These are phyloP conservation scores for Neocallimastix lanati DNA, from an alignment of 192 early-diverging fungal species.

Conservation along the genomic window DNA sequence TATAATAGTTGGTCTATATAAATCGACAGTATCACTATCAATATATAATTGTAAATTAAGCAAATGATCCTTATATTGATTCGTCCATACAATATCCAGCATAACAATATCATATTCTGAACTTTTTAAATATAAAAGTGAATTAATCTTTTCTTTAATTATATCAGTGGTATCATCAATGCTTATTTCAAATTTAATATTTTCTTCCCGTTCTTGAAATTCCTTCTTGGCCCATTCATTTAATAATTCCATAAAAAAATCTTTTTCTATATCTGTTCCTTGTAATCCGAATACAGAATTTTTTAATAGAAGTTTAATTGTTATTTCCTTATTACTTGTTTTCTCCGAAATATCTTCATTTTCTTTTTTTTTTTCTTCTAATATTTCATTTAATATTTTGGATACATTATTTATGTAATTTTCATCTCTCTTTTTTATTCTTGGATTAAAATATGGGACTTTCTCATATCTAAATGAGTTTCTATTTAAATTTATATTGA, in stretches of 20 bases:
- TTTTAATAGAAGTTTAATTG: not conserved
- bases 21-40: not conserved
- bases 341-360: not conserved
- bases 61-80: not conserved
- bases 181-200: not conserved
- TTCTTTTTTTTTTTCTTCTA: not conserved
- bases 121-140: not conserved
- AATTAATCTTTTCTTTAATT: not conserved
- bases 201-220: not conserved
- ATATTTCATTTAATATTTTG: not conserved
- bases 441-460: no score
- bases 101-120: not conserved
- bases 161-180: not conserved
- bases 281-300: not conserved
- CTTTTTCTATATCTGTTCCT: not conserved
- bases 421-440: not conserved
- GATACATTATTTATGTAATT: not conserved
- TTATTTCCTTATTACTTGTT: not conserved
- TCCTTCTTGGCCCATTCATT: not conserved
- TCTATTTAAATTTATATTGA: no score
- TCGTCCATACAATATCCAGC: not conserved
- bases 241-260: not conserved
- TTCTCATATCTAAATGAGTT: no score
- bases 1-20: not conserved
- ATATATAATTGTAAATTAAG: not conserved